Percentiles rank a stretch among this genome's conserved stretches.
phyloP scores from a whole-genome alignment of 306 rosid genomes.

The Sicyos edulis region DNA sequence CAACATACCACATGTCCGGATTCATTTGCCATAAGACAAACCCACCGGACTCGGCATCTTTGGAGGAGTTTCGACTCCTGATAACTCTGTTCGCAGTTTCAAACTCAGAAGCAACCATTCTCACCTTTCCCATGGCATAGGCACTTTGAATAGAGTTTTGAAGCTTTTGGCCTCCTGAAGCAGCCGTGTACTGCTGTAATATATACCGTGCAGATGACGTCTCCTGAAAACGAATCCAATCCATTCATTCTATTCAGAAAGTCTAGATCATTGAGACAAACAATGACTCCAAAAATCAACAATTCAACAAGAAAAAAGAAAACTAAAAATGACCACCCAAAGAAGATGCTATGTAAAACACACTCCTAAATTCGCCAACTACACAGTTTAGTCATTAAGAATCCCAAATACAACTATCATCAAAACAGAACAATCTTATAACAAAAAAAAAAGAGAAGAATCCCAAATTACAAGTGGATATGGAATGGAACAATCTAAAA shows the following conservation, averaged over 20 bases:
- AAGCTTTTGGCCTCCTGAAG: conserved; percentile 87
- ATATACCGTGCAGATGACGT: conserved; percentile 94
- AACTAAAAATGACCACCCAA: background rate
- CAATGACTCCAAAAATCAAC: background rate
- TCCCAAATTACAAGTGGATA: background rate
- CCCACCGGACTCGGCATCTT: conserved; percentile 83
- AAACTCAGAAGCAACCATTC: conserved; percentile 90
- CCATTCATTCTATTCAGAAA: background rate
- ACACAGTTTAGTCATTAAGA: background rate
- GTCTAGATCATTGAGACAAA: background rate
- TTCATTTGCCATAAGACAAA: conserved; percentile 98
- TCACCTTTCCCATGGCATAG: conserved; percentile 95
- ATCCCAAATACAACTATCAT: background rate
- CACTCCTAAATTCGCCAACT: background rate
- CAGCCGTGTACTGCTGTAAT: conserved; percentile 90
- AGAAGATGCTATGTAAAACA: background rate
- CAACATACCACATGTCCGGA: conserved; percentile 98
- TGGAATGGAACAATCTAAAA: conserved; percentile 14
- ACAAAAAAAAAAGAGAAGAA: background rate
- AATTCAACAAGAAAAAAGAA: background rate
- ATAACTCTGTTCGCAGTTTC: conserved; percentile 82
- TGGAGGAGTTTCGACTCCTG: conserved; percentile 64
- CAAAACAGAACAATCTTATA: background rate
- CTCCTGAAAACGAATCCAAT: conserved; percentile 52
- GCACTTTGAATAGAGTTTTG: conserved; percentile 74